phyloP scores from a whole-genome alignment of 2,329 filamentous ascomycete species.

The Clonostachys solani region DNA sequence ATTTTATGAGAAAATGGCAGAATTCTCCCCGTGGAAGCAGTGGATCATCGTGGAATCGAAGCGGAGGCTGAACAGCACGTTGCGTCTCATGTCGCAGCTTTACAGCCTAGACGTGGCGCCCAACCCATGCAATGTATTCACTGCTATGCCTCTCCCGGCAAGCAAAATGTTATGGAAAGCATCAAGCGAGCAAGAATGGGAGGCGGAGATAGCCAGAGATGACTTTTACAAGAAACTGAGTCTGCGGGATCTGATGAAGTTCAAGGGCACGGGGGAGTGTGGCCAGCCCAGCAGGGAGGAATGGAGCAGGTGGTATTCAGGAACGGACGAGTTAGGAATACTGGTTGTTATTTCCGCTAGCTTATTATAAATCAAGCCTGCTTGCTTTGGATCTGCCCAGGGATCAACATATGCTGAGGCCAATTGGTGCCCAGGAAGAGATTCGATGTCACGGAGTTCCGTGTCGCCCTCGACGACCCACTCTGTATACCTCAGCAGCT shows the following conservation, averaged over 20 bases:
- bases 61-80: not conserved
- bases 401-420: too few relatives aligned
- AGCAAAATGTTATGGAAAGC: constrained; percentile 2
- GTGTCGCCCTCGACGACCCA: too few relatives aligned
- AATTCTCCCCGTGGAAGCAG: constrained; percentile 1
- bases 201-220: not conserved
- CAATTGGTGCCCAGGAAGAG: too few relatives aligned
- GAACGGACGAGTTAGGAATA: constrained; percentile 1
- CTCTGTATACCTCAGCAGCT: too few relatives aligned
- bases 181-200: not conserved
- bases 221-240: not conserved
- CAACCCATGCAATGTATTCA: not conserved
- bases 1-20: not conserved
- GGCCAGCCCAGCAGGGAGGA: not conserved
- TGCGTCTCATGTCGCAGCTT: constrained; percentile 1
- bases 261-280: not conserved
- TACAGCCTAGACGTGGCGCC: constrained; percentile 1
- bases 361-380: not conserved
- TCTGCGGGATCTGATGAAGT: not conserved
- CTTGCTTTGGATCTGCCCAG: too few relatives aligned
- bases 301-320: constrained; percentile 2
- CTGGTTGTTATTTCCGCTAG: constrained; percentile 3
- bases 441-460: too few relatives aligned
- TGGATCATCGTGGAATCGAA: constrained; percentile 3
- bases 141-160: constrained; percentile 1